Base-by-base conservation (phyloP, 768 basidiomycete genomes). In the Leccinum barrowsii region DNA sequence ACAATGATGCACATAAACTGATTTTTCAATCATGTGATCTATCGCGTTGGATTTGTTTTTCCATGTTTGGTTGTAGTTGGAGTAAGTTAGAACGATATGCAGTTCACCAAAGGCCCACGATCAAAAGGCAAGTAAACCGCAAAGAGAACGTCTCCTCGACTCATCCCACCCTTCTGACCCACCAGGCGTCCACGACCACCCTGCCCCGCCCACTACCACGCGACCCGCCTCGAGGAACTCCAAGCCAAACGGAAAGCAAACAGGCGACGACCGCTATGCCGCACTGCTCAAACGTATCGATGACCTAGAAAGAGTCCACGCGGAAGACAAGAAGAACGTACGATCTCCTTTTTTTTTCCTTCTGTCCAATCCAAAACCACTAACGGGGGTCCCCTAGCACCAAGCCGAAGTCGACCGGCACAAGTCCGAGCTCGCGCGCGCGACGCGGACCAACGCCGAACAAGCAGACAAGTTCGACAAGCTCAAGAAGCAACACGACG, bases 321-420 rank as follows among this genome's bases (percentile, higher is more conserved):
- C 77, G 40, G 86, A 89, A 3, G 82, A 80, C 57, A 90, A 88
- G 80, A 85, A 81, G 76, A 58, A 76, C 50, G 89, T 89, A 67
- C 63, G 10, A 26, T 1, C 53, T 0, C 21, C 19, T 13, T 34
- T 30, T 28, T 28, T 28, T 10, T 28, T 5, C 21, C 1, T 3
- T 11, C 47, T 15, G 10, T 21, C 17, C 17, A 3, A 40, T 40
- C 7, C 37, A n/a, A 40, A 40, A n/a, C n/a, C 40, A 7, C 40
- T 40, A n/a, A 40, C n/a, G 7, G 17, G 17, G 4, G 30, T 8
- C 17, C 17, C 8, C 15, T 59, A 90, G 90, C 83, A 88, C 66
- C 80, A 80, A 65, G 71, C 72, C 2, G 85, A 89, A 59, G 61
- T 82, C n/a, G 85, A 87, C 44, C 78, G 78, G 17, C 73, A 84